A percentile compares a stretch with the other conserved stretches of the same genome.
phyloP scores from a whole-genome alignment of 148 eudicot species.

The Pouteria glomerata region DNA sequence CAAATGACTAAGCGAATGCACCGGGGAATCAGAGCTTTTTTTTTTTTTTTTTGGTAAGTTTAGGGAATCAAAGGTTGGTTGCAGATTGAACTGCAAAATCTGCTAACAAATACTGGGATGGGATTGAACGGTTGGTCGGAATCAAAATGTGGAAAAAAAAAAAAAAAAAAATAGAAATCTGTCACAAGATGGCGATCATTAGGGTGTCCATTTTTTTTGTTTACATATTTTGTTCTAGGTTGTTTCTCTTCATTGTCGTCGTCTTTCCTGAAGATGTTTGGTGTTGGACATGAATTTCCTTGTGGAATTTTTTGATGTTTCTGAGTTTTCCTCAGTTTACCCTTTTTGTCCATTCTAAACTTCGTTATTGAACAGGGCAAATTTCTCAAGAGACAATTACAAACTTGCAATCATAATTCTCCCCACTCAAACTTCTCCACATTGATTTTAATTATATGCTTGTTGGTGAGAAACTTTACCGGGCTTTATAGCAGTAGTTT shows the following conservation, averaged over 20 bases:
- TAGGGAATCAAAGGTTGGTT: no score
- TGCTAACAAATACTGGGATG: background rate
- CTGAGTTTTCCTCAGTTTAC: background rate
- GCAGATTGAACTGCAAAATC: background rate
- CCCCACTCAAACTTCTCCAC: no score
- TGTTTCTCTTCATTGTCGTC: background rate
- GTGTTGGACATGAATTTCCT: background rate
- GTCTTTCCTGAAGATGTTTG: constrained; percentile 1
- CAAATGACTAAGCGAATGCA: constrained; percentile 10
- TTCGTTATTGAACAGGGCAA: no score
- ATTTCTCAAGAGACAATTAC: no score
- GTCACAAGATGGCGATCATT: background rate
- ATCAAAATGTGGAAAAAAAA: background rate
- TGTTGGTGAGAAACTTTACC: no score
- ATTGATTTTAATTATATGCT: no score
- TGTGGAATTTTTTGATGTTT: background rate
- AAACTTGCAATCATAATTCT: no score
- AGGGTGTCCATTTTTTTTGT: background rate
- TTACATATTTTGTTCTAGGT: background rate
- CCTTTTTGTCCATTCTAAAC: no score
- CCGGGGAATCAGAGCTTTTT: background rate
- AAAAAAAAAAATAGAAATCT: background rate
- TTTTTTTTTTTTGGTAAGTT: no score
- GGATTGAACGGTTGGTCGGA: background rate
- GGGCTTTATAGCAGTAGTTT: no score